Evolutionary conservation across 2,329 filamentous ascomycete species (phyloP).

Genomic region (Truncatella angustata): DNA sequence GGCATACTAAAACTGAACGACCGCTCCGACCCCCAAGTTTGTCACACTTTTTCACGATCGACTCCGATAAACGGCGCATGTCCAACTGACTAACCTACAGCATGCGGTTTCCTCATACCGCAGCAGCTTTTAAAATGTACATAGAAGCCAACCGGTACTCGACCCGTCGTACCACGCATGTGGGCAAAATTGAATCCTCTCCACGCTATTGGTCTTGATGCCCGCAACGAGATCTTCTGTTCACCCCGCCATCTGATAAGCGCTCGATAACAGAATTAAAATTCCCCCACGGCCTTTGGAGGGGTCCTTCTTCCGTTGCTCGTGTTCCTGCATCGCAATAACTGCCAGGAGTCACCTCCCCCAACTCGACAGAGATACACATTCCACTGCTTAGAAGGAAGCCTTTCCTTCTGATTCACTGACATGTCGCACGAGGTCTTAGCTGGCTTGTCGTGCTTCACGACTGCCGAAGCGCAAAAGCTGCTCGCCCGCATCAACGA

Average conservation of each 20-base stretch:
- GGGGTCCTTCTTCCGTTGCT: not conserved
- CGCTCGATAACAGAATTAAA: constrained; percentile 8
- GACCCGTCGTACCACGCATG: no score
- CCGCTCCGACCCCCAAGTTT: no score
- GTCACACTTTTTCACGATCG: no score
- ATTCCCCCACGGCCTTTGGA: constrained; percentile 1
- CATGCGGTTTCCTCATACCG: no score
- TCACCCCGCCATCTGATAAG: constrained; percentile 4
- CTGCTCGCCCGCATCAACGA: constrained; percentile 40
- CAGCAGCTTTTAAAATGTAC: no score
- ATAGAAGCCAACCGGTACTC: no score
- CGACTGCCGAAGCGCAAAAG: constrained; percentile 33
- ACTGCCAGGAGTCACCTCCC: not conserved
- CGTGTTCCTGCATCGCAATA: not conserved
- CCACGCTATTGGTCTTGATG: not conserved
- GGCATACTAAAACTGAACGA: no score
- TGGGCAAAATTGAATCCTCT: no score
- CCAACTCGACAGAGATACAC: not conserved
- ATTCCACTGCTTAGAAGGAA: not conserved
- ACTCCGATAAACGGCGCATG: no score
- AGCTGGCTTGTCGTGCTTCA: constrained; percentile 15
- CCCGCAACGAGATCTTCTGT: not conserved
- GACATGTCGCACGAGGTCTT: constrained; percentile 14
- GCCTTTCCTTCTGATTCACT: not conserved
- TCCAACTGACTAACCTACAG: no score